Percentiles rank a stretch among this genome's conserved stretches.
Conservation (phyloP, 2,329 filamentous ascomycete species). For the Nigrospora sphaerica region DNA sequence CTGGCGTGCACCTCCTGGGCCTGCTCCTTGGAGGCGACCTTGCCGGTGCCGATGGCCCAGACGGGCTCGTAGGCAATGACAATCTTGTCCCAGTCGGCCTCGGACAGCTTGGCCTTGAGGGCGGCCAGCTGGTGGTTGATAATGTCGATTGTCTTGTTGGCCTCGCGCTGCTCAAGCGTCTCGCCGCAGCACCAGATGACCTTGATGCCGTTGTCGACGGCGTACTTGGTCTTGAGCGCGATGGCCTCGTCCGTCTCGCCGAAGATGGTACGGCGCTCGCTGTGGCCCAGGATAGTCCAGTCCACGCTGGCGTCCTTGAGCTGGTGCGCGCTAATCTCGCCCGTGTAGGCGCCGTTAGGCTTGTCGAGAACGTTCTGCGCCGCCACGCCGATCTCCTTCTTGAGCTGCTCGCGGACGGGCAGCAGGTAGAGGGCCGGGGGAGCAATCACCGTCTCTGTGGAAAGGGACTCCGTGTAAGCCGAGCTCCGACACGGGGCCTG, state of each 20-base stretch:
- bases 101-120: conserved; percentile 59
- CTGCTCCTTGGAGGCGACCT: conserved; percentile 82
- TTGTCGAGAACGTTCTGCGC: conserved; percentile 98
- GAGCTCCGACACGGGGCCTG: background rate
- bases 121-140: conserved; percentile 81
- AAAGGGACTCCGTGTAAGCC: background rate
- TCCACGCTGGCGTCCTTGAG: conserved; percentile 81
- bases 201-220: conserved; percentile 75
- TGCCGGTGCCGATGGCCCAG: conserved; percentile 93
- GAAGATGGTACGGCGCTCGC: conserved; percentile 85
- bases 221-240: conserved; percentile 89
- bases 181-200: conserved; percentile 98
- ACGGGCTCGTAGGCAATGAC: conserved; percentile 99
- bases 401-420: conserved; percentile 72
- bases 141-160: conserved; percentile 75
- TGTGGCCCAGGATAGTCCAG: conserved; percentile 92
- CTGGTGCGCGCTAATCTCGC: conserved; percentile 89
- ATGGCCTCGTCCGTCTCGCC: conserved; percentile 81
- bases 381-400: conserved; percentile 72
- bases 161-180: conserved; percentile 87
- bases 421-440: conserved; percentile 88
- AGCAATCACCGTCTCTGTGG: conserved; percentile 84
- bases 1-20: conserved; percentile 90
- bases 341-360: conserved; percentile 93
- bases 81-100: conserved; percentile 81